Conservation (phyloP, 2,329 filamentous ascomycete species). For the Fonsecaea pugnacius region DNA sequence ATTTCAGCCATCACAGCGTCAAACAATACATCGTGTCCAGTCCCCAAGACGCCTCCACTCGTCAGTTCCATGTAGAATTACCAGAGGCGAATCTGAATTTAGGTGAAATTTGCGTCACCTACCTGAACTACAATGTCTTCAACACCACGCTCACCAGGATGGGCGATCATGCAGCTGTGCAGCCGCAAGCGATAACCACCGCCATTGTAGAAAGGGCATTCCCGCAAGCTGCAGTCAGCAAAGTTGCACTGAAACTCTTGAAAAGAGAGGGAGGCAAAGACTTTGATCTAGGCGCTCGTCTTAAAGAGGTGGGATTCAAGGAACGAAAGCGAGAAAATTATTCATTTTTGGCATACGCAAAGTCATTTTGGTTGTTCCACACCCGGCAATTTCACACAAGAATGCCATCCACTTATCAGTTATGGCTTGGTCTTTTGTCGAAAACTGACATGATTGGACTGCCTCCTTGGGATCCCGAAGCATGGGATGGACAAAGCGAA, state of each 20-base stretch:
- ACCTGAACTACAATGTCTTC: constrained; percentile 25
- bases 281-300: not conserved
- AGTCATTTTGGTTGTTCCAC: constrained; percentile 20
- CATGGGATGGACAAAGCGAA: not conserved
- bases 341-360: constrained; percentile 19
- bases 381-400: not conserved
- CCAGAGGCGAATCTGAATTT: constrained; percentile 11
- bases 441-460: not conserved
- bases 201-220: constrained; percentile 7
- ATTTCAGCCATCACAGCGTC: constrained; percentile 27
- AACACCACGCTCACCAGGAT: constrained; percentile 15
- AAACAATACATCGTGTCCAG: constrained; percentile 19
- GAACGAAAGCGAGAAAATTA: not conserved
- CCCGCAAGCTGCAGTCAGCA: not conserved
- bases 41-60: not conserved
- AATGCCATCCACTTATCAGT: not conserved
- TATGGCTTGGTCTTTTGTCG: constrained; percentile 11
- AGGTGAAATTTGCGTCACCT: constrained; percentile 27
- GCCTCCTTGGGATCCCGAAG: constrained; percentile 8
- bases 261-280: not conserved
- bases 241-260: constrained; percentile 16
- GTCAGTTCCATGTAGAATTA: not conserved
- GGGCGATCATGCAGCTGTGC: not conserved
- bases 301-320: not conserved
- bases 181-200: constrained; percentile 1